These are phyloP conservation scores for Stephania cephalantha DNA, from an alignment of 164 flowering plant genomes.

Conservation along the genomic window DNA sequence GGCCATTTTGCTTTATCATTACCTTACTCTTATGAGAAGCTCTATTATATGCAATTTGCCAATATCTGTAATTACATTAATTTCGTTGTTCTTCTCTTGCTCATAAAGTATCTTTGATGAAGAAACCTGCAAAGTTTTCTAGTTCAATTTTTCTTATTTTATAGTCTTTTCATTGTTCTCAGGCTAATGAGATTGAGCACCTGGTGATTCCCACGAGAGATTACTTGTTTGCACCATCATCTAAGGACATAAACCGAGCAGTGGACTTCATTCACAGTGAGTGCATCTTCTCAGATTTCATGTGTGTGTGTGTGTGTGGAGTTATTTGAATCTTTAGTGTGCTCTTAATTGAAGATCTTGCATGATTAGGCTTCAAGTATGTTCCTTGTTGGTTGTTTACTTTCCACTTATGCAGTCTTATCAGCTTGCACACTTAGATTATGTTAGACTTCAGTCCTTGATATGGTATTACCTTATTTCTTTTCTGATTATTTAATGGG, in stretches of 20 bases:
- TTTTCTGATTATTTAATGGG: background rate
- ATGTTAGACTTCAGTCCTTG: no score
- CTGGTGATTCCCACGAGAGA: constrained; percentile 87
- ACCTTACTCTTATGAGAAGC: background rate
- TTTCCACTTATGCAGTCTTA: background rate
- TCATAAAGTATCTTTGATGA: background rate
- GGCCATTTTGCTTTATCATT: background rate
- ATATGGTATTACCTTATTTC: background rate
- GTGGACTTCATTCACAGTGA: constrained; percentile 83
- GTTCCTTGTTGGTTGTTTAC: background rate
- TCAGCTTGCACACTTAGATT: background rate
- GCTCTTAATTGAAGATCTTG: no score
- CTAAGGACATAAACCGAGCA: constrained; percentile 56
- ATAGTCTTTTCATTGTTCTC: constrained; percentile 13
- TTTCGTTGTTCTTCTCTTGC: background rate
- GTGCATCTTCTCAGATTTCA: constrained; percentile 16
- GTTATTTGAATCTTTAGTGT: no score
- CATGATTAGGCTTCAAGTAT: background rate
- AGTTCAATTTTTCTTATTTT: constrained; percentile 1
- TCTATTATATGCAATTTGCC: no score
- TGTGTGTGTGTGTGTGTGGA: background rate
- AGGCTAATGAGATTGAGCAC: constrained; percentile 74
- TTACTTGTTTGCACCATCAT: constrained; percentile 90
- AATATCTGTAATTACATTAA: background rate
- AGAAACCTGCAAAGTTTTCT: background rate